Base-by-base conservation (phyloP, 257 asterid genomes). In the Fraxinus cuspidata region DNA sequence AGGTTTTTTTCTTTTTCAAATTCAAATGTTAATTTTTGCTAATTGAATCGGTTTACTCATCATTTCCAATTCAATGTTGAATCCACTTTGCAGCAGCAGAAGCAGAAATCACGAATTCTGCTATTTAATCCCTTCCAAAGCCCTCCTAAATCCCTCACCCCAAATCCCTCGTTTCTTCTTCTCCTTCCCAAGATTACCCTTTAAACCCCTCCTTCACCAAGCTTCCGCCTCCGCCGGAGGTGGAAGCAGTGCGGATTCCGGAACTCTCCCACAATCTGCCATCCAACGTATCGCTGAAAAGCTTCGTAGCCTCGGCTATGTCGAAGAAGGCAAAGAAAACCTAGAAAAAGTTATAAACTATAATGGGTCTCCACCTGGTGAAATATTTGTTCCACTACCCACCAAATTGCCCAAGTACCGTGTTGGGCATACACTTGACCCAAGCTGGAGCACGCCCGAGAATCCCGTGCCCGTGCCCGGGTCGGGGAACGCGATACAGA, bases 381-480 rank as follows among this genome's bases (percentile, higher is more conserved):
- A 87, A 77, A 96, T 93, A 32, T 96, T 93, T 29, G 86, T 93
- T 34, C 99, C 99, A 3, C 63, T 92, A 75, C 97, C 94, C 18
- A 77, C 82, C 38, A 91, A 83, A 13, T 80, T 96, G 40, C 97
- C 97, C 21, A 96, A 92, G 83, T 70, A 88, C 75, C 87, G 97
- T 8, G 94, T 96, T 23, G 99, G 99, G 64, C 97, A 93, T 76
- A 93, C 99, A 3, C 89, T 96, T 74, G 99, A 96, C 89, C 80
- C 90, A 29, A 96, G 99, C 84, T 96, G 97, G 98, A 92, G 97
- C 89, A 87, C 95, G 60, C 99, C 97, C 19, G 96, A 92, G 82
- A 89, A 92, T 47, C 97, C 98, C 44, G 94, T 88, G 15, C 98
- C 96, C 0, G 87, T 77, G 23, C 97, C 97, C 19, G 97, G 97